These are phyloP conservation scores for Pleurotus platypus DNA, from an alignment of 768 basidiomycete genomes.

Conservation along the genomic window DNA sequence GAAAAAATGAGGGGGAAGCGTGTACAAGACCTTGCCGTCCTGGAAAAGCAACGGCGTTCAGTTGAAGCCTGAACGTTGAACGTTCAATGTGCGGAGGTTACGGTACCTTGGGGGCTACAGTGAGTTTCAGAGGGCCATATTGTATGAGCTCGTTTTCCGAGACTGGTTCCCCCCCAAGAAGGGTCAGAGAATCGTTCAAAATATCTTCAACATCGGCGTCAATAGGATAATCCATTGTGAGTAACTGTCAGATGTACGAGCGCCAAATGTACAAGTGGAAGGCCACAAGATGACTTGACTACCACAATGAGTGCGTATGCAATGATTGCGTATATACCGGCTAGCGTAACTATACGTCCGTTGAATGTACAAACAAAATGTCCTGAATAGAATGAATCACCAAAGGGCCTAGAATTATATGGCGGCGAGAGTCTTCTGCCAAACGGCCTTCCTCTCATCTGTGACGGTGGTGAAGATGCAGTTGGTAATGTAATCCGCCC, in stretches of 20 bases:
- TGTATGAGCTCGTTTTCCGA: constrained; percentile 34
- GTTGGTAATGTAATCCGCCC: constrained; percentile 18
- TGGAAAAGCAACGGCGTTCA: constrained; percentile 14
- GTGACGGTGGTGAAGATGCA: constrained; percentile 19
- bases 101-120: constrained; percentile 55
- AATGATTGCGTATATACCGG: too few relatives aligned
- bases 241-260: too few relatives aligned
- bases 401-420: background rate
- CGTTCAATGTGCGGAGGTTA: background rate
- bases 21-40: constrained; percentile 56
- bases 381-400: too few relatives aligned
- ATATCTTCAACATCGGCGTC: constrained; percentile 41
- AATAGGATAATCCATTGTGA: background rate
- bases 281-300: too few relatives aligned
- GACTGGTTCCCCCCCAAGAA: constrained; percentile 43
- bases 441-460: constrained; percentile 12
- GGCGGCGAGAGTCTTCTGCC: constrained; percentile 14
- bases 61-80: background rate
- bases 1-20: background rate
- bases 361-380: too few relatives aligned
- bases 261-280: too few relatives aligned
- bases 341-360: too few relatives aligned
- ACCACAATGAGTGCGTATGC: too few relatives aligned
- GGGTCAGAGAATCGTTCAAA: constrained; percentile 46
- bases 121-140: constrained; percentile 53